phyloP scores from a whole-genome alignment of 1,284 basidiomycete genomes.

The Megacollybia platyphylla region DNA sequence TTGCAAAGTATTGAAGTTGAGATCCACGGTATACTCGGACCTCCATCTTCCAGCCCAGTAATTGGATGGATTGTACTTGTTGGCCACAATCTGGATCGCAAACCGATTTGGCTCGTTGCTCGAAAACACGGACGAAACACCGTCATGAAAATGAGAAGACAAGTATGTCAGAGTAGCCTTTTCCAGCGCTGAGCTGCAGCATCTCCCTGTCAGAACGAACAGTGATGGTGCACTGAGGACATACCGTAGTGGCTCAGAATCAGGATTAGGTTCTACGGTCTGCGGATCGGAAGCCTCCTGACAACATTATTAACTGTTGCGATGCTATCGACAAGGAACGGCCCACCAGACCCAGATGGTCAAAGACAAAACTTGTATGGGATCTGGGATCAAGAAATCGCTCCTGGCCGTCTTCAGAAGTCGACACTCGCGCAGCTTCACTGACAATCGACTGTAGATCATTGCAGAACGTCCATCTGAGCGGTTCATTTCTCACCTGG shows the following conservation, averaged over 20 bases:
- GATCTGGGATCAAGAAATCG: constrained; percentile 76
- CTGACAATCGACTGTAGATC: constrained; percentile 60
- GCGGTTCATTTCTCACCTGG: constrained; percentile 33
- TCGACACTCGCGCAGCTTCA: constrained; percentile 39
- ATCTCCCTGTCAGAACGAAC: neutral
- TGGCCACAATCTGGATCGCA: constrained; percentile 76
- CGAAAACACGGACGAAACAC: constrained; percentile 63
- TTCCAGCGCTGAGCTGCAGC: constrained; percentile 53
- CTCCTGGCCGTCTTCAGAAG: constrained; percentile 30
- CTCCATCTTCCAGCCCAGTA: constrained; percentile 94
- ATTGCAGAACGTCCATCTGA: neutral
- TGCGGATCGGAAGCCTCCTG: constrained; percentile 72
- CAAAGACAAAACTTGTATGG: constrained; percentile 68
- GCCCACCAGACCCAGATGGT: constrained; percentile 69
- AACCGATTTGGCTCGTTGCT: constrained; percentile 34
- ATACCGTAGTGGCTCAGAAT: constrained; percentile 68
- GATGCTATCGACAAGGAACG: constrained; percentile 6
- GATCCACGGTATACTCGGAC: constrained; percentile 59
- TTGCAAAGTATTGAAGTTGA: constrained; percentile 37
- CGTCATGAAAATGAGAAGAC: constrained; percentile 66
- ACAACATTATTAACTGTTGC: constrained; percentile 4
- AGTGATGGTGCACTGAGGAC: constrained; percentile 9
- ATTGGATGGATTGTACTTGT: constrained; percentile 87
- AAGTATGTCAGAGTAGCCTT: constrained; percentile 59
- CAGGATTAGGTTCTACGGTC: constrained; percentile 45